Percentiles rank a stretch among this genome's conserved stretches.
These are phyloP conservation scores for Achaetomium macrosporum DNA, from an alignment of 2,329 filamentous ascomycete species.

Conservation along the genomic window DNA sequence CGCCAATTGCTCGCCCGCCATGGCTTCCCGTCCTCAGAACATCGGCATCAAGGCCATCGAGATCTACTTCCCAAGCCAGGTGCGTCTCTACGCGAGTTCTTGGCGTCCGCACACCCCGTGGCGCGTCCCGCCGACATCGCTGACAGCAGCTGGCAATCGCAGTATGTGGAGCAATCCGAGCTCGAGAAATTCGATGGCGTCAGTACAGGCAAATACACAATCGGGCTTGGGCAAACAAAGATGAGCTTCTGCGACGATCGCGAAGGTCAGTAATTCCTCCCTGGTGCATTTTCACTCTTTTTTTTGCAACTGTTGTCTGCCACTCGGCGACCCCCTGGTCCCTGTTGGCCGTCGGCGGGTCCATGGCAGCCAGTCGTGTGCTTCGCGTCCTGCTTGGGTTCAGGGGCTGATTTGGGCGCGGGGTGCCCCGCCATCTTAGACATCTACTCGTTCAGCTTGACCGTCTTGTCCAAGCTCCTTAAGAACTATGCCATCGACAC, in stretches of 20 bases:
- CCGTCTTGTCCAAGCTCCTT: slow-evolving; percentile 69
- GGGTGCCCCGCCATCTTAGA: slow-evolving; percentile 43
- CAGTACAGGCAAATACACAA: slow-evolving; percentile 78
- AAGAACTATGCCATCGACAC: slow-evolving; percentile 78
- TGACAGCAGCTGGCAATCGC: slow-evolving; percentile 19
- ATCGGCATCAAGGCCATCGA: slow-evolving; percentile 92
- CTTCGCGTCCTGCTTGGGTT: neutral
- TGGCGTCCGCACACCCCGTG: neutral
- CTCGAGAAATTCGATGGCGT: slow-evolving; percentile 70
- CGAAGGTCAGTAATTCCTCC: slow-evolving; percentile 55
- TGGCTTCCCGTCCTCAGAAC: slow-evolving; percentile 62
- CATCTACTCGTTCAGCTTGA: slow-evolving; percentile 82
- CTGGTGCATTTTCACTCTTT: neutral
- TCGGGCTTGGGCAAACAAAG: slow-evolving; percentile 83
- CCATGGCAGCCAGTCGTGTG: slow-evolving; percentile 13
- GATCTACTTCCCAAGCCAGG: slow-evolving; percentile 82
- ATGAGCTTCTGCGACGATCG: slow-evolving; percentile 91
- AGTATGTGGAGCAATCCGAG: slow-evolving; percentile 74
- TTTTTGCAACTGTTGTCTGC: neutral
- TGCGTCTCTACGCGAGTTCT: slow-evolving; percentile 38
- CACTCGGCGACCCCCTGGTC: slow-evolving; percentile 2
- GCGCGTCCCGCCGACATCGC: slow-evolving; percentile 18
- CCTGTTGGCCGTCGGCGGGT: slow-evolving; percentile 8
- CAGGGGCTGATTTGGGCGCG: slow-evolving; percentile 20
- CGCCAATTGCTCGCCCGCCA: slow-evolving; percentile 21